Evolutionary conservation across 225 moss, liverwort and hornwort genomes (phyloP).

Genomic region (Asterella californica): DNA sequence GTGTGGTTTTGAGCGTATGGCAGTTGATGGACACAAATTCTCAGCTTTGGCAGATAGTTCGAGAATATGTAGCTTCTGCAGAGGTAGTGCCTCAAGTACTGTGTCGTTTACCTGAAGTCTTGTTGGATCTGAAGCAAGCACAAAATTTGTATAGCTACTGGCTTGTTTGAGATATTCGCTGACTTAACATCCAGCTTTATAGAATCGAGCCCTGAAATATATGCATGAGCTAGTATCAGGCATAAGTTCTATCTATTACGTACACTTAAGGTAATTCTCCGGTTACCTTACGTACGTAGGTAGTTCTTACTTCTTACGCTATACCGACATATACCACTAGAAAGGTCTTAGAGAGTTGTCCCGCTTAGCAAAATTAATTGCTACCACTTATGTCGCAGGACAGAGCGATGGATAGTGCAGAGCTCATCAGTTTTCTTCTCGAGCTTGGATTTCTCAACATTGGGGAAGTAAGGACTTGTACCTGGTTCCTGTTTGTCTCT

Average conservation of each 20-base stretch:
- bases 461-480: slow-evolving; percentile 57
- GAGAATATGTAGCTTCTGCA: slow-evolving; percentile 79
- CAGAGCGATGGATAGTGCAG: slow-evolving; percentile 78
- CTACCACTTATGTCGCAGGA: slow-evolving; percentile 46
- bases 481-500: background rate
- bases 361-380: slow-evolving; percentile 13
- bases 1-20: slow-evolving; percentile 5
- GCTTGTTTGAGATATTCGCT: too few relatives aligned
- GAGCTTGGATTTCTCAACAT: slow-evolving; percentile 89
- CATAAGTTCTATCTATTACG: too few relatives aligned
- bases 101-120: background rate
- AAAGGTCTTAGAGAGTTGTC: background rate
- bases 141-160: too few relatives aligned
- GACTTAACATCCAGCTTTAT: too few relatives aligned
- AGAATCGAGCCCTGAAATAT: too few relatives aligned
- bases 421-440: slow-evolving; percentile 79
- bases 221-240: too few relatives aligned
- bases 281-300: too few relatives aligned
- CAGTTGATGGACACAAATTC: slow-evolving; percentile 90
- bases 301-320: too few relatives aligned
- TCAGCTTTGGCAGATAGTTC: slow-evolving; percentile 91
- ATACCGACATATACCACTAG: too few relatives aligned
- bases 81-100: slow-evolving; percentile 44
- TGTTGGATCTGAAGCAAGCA: background rate
- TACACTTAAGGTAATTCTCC: too few relatives aligned